Evolutionary conservation across 345 rosid genomes (phyloP).

Genomic region (Citrus glauca): DNA sequence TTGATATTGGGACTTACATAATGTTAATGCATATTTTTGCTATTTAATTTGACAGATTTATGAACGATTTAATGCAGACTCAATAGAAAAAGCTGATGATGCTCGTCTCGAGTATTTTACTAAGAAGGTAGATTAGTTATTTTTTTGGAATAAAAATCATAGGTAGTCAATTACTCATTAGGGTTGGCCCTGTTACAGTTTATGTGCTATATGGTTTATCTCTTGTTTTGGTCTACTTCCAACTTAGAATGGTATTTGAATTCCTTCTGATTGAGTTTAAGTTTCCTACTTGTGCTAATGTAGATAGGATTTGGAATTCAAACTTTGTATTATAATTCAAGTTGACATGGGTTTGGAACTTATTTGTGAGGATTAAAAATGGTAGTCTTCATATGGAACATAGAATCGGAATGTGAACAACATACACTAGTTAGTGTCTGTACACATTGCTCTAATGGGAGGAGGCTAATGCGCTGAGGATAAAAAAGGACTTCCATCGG

Average conservation of each 20-base stretch:
- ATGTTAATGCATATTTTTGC: constrained; percentile 15
- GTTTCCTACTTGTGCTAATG: not conserved
- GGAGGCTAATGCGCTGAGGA: not conserved
- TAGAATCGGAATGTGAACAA: not conserved
- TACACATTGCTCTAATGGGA: not conserved
- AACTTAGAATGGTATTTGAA: not conserved
- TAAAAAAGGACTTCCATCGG: not conserved
- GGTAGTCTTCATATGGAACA: not conserved
- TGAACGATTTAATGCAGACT: constrained; percentile 68
- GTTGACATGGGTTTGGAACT: not conserved
- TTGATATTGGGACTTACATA: constrained; percentile 5
- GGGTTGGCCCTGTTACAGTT: not conserved
- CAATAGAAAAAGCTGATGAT: constrained; percentile 51
- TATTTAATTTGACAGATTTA: constrained; percentile 51
- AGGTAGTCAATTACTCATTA: not conserved
- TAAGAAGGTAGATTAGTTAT: constrained; percentile 53
- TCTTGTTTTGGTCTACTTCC: not conserved
- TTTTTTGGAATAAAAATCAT: not conserved
- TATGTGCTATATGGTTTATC: not conserved
- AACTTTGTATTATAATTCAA: not conserved
- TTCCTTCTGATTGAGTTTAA: not conserved
- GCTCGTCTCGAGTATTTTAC: constrained; percentile 84
- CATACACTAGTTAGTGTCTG: not conserved
- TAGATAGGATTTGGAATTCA: not conserved
- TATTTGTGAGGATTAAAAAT: not conserved